These are phyloP conservation scores for Kuraishia molischiana DNA, from an alignment of 805 yeast species.

Conservation along the genomic window DNA sequence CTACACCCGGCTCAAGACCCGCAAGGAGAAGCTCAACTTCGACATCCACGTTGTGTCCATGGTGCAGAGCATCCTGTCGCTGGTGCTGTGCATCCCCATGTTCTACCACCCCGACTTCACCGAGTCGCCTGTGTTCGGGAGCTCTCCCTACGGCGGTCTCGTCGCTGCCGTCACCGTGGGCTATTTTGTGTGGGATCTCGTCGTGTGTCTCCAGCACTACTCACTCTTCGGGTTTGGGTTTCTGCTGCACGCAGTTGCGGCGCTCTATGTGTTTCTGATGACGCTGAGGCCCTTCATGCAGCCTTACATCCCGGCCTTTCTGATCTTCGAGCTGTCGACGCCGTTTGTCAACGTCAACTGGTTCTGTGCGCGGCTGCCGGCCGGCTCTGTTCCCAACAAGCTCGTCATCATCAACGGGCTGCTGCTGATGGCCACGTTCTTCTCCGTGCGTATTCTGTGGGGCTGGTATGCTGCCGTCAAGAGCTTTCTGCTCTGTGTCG, in stretches of 20 bases:
- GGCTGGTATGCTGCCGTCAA: conserved; percentile 69
- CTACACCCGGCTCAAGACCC: conserved; percentile 36
- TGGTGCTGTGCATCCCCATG: conserved; percentile 52
- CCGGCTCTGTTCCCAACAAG: conserved; percentile 46
- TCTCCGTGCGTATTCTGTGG: conserved; percentile 74
- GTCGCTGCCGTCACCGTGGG: conserved; percentile 69
- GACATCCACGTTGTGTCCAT: conserved; percentile 88
- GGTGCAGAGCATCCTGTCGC: conserved; percentile 68
- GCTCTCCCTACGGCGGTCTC: conserved; percentile 67
- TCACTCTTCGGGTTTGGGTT: conserved; percentile 74
- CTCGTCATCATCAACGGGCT: conserved; percentile 63
- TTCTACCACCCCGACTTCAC: conserved; percentile 42
- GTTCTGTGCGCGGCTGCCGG: conserved; percentile 75
- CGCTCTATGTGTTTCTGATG: conserved; percentile 60
- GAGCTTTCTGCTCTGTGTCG: conserved; percentile 36
- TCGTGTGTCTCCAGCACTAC: conserved; percentile 55
- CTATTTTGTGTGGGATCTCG: conserved; percentile 86
- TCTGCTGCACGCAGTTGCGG: conserved; percentile 74
- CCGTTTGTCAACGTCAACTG: conserved; percentile 94
- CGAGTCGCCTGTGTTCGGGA: conserved; percentile 50
- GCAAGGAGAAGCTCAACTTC: conserved; percentile 55
- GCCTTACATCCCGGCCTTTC: conserved; percentile 74
- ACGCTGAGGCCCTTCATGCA: conserved; percentile 67
- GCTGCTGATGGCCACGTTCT: conserved; percentile 57
- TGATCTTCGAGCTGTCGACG: conserved; percentile 80